Conservation (phyloP, 139 green algal genomes). For the Picochlorum sp. region DNA sequence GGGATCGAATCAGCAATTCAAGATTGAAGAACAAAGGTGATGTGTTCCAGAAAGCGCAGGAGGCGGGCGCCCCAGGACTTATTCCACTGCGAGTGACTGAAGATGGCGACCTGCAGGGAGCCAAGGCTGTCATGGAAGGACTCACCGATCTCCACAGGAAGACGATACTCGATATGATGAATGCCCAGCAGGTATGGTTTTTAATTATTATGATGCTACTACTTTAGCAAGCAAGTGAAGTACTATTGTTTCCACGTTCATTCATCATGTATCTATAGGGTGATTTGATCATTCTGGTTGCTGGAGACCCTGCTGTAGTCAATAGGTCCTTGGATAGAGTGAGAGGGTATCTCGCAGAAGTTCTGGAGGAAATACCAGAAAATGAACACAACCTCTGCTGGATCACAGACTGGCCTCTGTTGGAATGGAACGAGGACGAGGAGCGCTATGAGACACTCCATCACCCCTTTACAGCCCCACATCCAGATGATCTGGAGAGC, state of each 20-base stretch:
- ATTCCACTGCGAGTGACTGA: slow-evolving; percentile 61
- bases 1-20: slow-evolving; percentile 68
- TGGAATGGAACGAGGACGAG: slow-evolving; percentile 89
- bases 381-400: slow-evolving; percentile 72
- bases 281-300: slow-evolving; percentile 83
- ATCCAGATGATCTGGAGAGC: slow-evolving; percentile 49
- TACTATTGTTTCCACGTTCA: no score
- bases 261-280: slow-evolving; percentile 20
- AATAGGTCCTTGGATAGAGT: slow-evolving; percentile 76
- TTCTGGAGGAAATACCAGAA: slow-evolving; percentile 54
- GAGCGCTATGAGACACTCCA: slow-evolving; percentile 70
- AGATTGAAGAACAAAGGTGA: slow-evolving; percentile 80
- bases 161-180: slow-evolving; percentile 26
- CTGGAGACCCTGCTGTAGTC: slow-evolving; percentile 51
- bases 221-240: no score
- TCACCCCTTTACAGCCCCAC: slow-evolving; percentile 95
- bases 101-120: slow-evolving; percentile 56
- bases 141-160: slow-evolving; percentile 39
- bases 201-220: no score
- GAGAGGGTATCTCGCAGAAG: slow-evolving; percentile 63
- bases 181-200: neutral
- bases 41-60: slow-evolving; percentile 36
- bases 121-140: slow-evolving; percentile 74
- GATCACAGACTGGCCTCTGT: slow-evolving; percentile 97
- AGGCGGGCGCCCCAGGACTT: slow-evolving; percentile 43